Percentiles rank a stretch among this genome's conserved stretches.
Evolutionary conservation across 2,329 filamentous ascomycete genomes (phyloP).

Genomic region (Epichloe coenophiala): DNA sequence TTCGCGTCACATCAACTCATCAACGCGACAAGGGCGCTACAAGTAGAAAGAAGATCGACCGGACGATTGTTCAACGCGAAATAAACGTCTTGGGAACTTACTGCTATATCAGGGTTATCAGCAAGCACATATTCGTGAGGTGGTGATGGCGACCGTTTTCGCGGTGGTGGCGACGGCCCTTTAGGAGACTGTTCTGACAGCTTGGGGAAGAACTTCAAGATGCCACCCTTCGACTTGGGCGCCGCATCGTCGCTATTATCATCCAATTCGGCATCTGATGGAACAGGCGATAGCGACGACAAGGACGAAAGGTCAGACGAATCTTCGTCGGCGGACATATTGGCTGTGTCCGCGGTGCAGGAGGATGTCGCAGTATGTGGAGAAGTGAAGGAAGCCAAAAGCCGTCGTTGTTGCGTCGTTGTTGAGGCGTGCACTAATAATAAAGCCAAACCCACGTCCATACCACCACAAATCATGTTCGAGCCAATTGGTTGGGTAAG

Average conservation of each 20-base stretch:
- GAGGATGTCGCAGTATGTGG: constrained; percentile 15
- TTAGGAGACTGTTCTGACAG: constrained; percentile 36
- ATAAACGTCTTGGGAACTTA: constrained; percentile 39
- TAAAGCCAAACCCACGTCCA: constrained; percentile 11
- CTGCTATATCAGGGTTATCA: constrained; percentile 84
- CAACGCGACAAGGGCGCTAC: constrained; percentile 3
- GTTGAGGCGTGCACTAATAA: constrained; percentile 15
- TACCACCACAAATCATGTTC: constrained; percentile 19
- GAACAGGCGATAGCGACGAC: constrained; percentile 32
- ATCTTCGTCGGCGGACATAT: constrained; percentile 47
- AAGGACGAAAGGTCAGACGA: constrained; percentile 51
- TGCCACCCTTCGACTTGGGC: constrained; percentile 42
- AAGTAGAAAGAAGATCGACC: background rate
- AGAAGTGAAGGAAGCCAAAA: constrained; percentile 15
- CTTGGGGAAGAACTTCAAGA: constrained; percentile 56
- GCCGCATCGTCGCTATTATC: constrained; percentile 21
- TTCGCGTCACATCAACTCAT: constrained; percentile 34
- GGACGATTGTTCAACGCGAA: background rate
- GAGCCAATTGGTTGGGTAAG: constrained; percentile 18
- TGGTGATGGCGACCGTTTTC: constrained; percentile 75
- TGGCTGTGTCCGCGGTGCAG: constrained; percentile 14
- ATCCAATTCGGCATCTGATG: constrained; percentile 36
- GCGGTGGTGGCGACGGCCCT: constrained; percentile 50
- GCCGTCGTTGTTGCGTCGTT: constrained; percentile 13
- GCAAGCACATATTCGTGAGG: constrained; percentile 81